These are phyloP conservation scores for Isatis tinctoria DNA, from an alignment of 345 rosid genomes.

Conservation along the genomic window DNA sequence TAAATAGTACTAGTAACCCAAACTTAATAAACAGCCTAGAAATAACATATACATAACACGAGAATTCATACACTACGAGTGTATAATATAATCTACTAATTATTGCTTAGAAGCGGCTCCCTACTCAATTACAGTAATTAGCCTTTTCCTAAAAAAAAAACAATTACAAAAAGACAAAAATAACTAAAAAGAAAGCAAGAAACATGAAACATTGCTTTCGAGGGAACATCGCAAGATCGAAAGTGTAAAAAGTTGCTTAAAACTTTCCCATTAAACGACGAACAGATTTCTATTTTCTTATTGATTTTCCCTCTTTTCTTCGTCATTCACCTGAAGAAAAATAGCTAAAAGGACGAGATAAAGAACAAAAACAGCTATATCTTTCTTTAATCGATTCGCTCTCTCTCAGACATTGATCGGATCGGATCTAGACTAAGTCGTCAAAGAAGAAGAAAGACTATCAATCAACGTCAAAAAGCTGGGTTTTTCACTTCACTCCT, in stretches of 20 bases:
- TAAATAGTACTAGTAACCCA: not conserved
- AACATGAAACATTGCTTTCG: conserved; percentile 31
- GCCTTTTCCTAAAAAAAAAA: not conserved
- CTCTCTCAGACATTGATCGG: conserved; percentile 32
- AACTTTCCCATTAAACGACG: conserved; percentile 37
- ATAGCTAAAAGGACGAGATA: conserved; percentile 20
- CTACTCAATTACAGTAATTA: conserved; percentile 20
- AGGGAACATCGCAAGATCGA: conserved; percentile 30
- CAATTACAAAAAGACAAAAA: conserved; percentile 1
- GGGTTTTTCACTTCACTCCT: conserved; percentile 22
- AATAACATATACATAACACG: conserved; percentile 7
- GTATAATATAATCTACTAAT: conserved; percentile 19
- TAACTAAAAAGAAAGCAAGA: not conserved
- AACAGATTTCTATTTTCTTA: conserved; percentile 1
- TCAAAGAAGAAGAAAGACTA: conserved; percentile 8
- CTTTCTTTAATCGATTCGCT: conserved; percentile 24
- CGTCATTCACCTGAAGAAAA: conserved; percentile 26
- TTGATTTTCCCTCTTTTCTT: not conserved
- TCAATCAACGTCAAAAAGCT: conserved; percentile 24
- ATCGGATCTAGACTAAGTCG: conserved; percentile 49
- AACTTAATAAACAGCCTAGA: not conserved
- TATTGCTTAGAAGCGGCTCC: conserved; percentile 19
- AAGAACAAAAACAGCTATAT: not conserved
- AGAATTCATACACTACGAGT: not conserved
- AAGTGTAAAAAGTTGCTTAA: conserved; percentile 11